Percentiles rank a stretch among this genome's conserved stretches.
Conservation (phyloP, 495 filamentous ascomycete genomes). For the Podospora anserina region DNA sequence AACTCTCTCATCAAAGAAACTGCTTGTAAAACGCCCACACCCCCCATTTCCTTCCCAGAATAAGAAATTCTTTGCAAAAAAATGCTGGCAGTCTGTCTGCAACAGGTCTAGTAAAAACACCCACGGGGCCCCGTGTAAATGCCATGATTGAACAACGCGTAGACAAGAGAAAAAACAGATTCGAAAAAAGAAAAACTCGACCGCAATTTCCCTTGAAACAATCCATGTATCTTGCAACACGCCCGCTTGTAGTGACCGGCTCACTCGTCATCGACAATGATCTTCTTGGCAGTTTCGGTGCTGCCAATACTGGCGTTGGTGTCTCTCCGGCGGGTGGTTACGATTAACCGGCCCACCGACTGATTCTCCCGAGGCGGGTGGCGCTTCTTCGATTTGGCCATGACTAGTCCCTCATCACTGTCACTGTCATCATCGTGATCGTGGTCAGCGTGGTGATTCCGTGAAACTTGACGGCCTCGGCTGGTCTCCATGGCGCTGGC, state of each 20-base stretch:
- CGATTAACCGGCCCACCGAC: constrained; percentile 33
- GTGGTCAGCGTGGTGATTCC: constrained; percentile 14
- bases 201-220: neutral
- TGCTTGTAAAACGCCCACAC: neutral
- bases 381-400: constrained; percentile 44
- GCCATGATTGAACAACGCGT: constrained; percentile 5
- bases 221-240: constrained; percentile 4
- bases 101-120: constrained; percentile 2
- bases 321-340: constrained; percentile 42
- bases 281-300: constrained; percentile 56
- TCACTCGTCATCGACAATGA: constrained; percentile 39
- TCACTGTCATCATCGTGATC: constrained; percentile 56
- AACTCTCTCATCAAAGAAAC: neutral
- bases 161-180: constrained; percentile 2
- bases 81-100: constrained; percentile 14
- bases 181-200: constrained; percentile 4
- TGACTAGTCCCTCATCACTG: constrained; percentile 53
- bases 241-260: neutral
- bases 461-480: neutral
- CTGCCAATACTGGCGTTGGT: constrained; percentile 53
- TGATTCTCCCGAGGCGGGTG: constrained; percentile 24
- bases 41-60: neutral
- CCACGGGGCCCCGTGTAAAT: neutral
- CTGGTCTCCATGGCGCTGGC: constrained; percentile 5
- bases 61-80: constrained; percentile 2